Conservation (phyloP, 805 yeast species). For the Nematodospora valgi region DNA sequence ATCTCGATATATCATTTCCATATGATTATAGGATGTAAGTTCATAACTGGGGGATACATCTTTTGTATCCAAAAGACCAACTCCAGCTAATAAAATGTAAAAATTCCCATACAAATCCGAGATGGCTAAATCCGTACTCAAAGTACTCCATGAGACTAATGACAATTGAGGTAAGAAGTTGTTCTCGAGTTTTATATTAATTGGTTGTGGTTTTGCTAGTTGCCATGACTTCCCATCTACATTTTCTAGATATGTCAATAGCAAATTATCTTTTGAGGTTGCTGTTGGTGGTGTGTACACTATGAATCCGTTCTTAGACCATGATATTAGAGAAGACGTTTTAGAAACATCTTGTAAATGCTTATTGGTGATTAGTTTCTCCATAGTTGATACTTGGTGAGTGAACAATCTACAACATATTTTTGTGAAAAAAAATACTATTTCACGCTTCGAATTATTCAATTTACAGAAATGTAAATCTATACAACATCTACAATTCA, state of each 20-base stretch:
- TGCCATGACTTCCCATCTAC: conserved; percentile 78
- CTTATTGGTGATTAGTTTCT: conserved; percentile 3
- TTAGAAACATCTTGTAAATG: conserved; percentile 6
- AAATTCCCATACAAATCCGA: conserved; percentile 69
- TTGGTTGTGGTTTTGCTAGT: conserved; percentile 53
- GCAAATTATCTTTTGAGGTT: conserved; percentile 36
- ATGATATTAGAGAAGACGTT: conserved; percentile 41
- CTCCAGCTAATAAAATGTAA: conserved; percentile 40
- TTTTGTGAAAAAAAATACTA: conserved; percentile 1
- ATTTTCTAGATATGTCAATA: conserved; percentile 67
- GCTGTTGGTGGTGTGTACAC: conserved; percentile 54
- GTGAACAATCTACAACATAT: neutral
- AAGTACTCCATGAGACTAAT: conserved; percentile 67
- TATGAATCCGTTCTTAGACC: conserved; percentile 84
- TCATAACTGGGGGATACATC: conserved; percentile 39
- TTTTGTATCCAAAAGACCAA: conserved; percentile 27
- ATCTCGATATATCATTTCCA: conserved; percentile 50
- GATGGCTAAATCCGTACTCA: conserved; percentile 79
- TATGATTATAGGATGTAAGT: conserved; percentile 41
- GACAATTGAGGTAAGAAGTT: conserved; percentile 30
- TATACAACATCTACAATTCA: conserved; percentile 34
- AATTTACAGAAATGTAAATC: neutral
- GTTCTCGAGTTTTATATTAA: conserved; percentile 26
- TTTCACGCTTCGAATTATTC: neutral
- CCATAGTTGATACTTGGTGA: conserved; percentile 1